Base-by-base conservation (phyloP, 2,329 filamentous ascomycete genomes). In the Hypoxylon rubiginosum region DNA sequence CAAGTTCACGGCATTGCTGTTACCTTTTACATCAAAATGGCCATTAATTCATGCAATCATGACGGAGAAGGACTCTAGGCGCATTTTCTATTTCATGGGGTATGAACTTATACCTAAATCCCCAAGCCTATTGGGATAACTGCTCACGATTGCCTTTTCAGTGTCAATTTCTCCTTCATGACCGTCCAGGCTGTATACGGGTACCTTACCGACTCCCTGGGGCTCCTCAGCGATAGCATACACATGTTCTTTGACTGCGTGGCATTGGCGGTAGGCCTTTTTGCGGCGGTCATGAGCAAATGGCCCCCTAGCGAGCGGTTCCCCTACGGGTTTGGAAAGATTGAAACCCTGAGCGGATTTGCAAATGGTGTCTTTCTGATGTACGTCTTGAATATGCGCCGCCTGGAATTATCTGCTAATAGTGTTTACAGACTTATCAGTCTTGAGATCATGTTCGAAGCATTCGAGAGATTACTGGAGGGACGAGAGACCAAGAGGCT, bases 181-280 rank as follows among this genome's bases (percentile, higher is more conserved):
- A 82, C 92, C 34, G 89, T 99, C 1, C 96, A 99, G 75, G 92
- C 94, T 43, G 93, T 95, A 67, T 99, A 99, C 75, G 96, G 96
- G 52, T 97, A 96, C 73, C 82, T 96, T 10, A 98, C 94, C 3
- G 94, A 97, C 71, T 99, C 96, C 0, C 83, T 99, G 4, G 96
- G 96, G 2, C 85, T 99, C n/a, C 87, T 99, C 17, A 97, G 94
- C 71, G 96, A 99, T 79, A 98, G 94, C 74, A 96, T 99, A 68
- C 96, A 99, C 81, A 99, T 99, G 96, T 95, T 99, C 75, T 98
- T 99, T 74, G 96, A 99, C 80, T 99, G 96, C 72, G 90, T 97
- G 36, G 96, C 95, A 19, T 86, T 99, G 28, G 88, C 92, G 1
- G 94, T 99, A 36, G 96, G 96, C 10, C 84, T 99, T 9, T 91